Conservation (phyloP, 495 filamentous ascomycete species). For the Aspergillus sparsus region DNA sequence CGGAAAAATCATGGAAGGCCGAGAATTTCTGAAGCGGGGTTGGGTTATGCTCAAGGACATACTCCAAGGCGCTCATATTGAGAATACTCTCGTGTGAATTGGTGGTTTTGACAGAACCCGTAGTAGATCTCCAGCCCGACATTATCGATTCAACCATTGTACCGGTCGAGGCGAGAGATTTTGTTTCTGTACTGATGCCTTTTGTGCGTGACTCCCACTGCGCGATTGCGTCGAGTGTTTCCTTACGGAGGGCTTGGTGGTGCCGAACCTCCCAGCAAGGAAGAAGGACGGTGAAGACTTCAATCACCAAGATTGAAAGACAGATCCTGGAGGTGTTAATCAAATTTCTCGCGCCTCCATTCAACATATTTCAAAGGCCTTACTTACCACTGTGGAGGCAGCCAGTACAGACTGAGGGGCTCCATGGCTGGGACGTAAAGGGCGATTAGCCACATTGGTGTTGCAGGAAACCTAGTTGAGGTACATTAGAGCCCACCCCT, state of each 20-base stretch:
- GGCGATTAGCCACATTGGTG: conserved; percentile 65
- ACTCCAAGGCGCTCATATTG: conserved; percentile 61
- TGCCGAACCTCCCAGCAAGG: conserved; percentile 58
- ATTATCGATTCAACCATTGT: conserved; percentile 39
- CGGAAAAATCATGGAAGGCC: conserved; percentile 63
- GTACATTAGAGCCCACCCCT: neutral
- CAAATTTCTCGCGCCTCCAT: neutral
- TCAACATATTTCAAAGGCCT: neutral
- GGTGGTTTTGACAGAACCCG: conserved; percentile 30
- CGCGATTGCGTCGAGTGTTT: conserved; percentile 39
- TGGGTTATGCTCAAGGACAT: conserved; percentile 56
- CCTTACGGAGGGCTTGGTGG: conserved; percentile 45
- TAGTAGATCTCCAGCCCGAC: conserved; percentile 37
- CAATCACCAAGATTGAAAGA: conserved; percentile 54
- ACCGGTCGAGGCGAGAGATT: conserved; percentile 31
- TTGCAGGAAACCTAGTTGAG: conserved; percentile 55
- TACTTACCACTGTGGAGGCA: conserved; percentile 58
- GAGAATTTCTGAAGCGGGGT: conserved; percentile 59
- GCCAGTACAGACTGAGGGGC: conserved; percentile 55
- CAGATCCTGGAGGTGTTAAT: conserved; percentile 45
- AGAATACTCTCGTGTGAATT: conserved; percentile 45
- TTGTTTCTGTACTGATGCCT: conserved; percentile 25
- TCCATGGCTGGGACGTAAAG: conserved; percentile 59
- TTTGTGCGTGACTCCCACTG: conserved; percentile 39
- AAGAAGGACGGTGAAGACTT: conserved; percentile 55